Evolutionary conservation across 345 rosid species (phyloP).

Genomic region (Murraya paniculata): DNA sequence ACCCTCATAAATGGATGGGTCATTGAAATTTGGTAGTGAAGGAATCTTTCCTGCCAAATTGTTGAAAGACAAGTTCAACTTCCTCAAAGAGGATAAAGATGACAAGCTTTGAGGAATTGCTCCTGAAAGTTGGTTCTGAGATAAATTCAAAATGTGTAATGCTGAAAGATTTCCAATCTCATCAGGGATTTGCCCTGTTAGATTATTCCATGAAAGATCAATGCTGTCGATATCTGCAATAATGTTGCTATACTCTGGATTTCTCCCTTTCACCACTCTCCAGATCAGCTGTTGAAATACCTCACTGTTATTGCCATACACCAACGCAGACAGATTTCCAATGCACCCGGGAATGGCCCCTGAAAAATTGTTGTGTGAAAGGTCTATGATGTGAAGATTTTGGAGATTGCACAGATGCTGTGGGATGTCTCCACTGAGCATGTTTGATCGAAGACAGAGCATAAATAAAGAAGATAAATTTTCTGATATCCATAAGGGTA

Average conservation of each 20-base stretch:
- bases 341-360: constrained; percentile 44
- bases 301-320: constrained; percentile 16
- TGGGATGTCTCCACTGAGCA: constrained; percentile 34
- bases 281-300: constrained; percentile 32
- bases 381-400: constrained; percentile 46
- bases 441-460: constrained; percentile 40
- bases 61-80: constrained; percentile 49
- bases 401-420: constrained; percentile 28
- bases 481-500: constrained; percentile 38
- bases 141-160: constrained; percentile 35
- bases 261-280: constrained; percentile 33
- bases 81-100: constrained; percentile 29
- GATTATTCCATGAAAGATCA: constrained; percentile 40
- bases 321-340: constrained; percentile 40
- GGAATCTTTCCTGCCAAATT: constrained; percentile 50
- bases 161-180: constrained; percentile 26
- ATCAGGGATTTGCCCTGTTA: constrained; percentile 37
- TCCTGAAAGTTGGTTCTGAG: constrained; percentile 47
- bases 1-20: constrained; percentile 41
- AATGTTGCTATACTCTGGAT: constrained; percentile 20
- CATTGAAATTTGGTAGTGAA: constrained; percentile 27
- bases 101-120: constrained; percentile 41
- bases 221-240: constrained; percentile 24
- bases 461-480: constrained; percentile 32
- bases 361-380: constrained; percentile 44